phyloP scores from a whole-genome alignment of 805 yeast genomes.

The Suhomyces xylopsoci region DNA sequence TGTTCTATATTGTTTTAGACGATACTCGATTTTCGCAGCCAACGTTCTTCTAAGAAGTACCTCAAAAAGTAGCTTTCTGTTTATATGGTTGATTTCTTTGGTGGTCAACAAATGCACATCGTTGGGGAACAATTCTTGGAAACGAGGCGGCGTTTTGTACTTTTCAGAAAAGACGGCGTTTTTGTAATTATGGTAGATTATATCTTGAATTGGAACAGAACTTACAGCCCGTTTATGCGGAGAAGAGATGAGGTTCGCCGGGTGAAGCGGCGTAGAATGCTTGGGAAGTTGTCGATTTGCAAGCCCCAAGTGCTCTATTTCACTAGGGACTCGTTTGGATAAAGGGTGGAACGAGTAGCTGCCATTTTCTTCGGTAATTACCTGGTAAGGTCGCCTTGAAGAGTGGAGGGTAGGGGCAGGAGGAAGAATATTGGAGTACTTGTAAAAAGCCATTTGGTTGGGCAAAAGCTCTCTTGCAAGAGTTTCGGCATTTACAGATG shows the following conservation, averaged over 20 bases:
- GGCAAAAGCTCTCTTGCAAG: constrained; percentile 32
- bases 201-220: constrained; percentile 13
- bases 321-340: neutral
- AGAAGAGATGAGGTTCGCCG: neutral
- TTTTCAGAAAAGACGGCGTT: constrained; percentile 21
- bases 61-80: constrained; percentile 33
- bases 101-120: constrained; percentile 19
- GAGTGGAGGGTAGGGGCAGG: constrained; percentile 11
- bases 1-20: constrained; percentile 20
- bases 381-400: neutral
- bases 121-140: constrained; percentile 28
- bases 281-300: neutral
- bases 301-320: neutral
- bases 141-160: constrained; percentile 21
- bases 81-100: constrained; percentile 26
- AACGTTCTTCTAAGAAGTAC: constrained; percentile 38
- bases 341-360: constrained; percentile 1
- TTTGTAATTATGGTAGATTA: constrained; percentile 29
- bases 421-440: constrained; percentile 15
- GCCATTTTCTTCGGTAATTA: neutral
- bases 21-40: constrained; percentile 39
- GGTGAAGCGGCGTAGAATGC: neutral
- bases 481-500: constrained; percentile 15
- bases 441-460: constrained; percentile 21
- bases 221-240: constrained; percentile 2